Percentiles rank a stretch among this genome's conserved stretches.
Conservation (phyloP, 108 stramenopile genomes). For the Skeletonema marinoi region DNA sequence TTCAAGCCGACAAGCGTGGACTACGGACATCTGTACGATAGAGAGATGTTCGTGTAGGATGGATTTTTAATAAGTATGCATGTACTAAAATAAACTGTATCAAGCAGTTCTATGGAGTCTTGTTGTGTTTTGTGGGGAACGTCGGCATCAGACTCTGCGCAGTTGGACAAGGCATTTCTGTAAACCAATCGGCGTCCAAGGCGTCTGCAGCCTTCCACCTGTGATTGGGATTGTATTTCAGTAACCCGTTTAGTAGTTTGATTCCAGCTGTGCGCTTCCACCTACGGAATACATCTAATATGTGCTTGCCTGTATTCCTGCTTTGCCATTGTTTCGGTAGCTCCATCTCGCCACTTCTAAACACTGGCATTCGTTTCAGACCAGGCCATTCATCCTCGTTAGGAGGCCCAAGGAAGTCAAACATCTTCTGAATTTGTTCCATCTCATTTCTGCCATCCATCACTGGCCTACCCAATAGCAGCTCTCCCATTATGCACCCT, state of each 20-base stretch:
- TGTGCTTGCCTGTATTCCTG: constrained; percentile 18
- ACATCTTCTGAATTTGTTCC: constrained; percentile 81
- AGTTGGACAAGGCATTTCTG: constrained; percentile 37
- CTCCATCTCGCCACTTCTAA: constrained; percentile 33
- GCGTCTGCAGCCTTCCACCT: constrained; percentile 68
- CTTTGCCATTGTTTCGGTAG: constrained; percentile 46
- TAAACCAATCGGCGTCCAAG: constrained; percentile 50
- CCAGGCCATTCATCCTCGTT: constrained; percentile 41
- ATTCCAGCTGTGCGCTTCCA: constrained; percentile 51
- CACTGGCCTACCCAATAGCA: constrained; percentile 77
- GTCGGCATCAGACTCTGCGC: constrained; percentile 44
- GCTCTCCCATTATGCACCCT: constrained; percentile 90
- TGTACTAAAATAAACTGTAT: constrained; percentile 4
- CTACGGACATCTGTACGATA: neutral
- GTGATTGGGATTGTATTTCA: constrained; percentile 54
- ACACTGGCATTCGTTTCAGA: constrained; percentile 39
- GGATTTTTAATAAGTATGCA: constrained; percentile 8
- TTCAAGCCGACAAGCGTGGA: neutral
- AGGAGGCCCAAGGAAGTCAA: constrained; percentile 64
- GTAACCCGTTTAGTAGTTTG: constrained; percentile 47
- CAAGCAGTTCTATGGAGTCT: constrained; percentile 3
- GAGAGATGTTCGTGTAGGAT: neutral
- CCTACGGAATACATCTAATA: constrained; percentile 33
- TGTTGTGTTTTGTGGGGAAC: constrained; percentile 46
- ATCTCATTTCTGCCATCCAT: constrained; percentile 79